Evolutionary conservation across 768 basidiomycete species (phyloP), one percentile per base, ranked within the genome.

Genomic region (Mycena kentingensis): DNA sequence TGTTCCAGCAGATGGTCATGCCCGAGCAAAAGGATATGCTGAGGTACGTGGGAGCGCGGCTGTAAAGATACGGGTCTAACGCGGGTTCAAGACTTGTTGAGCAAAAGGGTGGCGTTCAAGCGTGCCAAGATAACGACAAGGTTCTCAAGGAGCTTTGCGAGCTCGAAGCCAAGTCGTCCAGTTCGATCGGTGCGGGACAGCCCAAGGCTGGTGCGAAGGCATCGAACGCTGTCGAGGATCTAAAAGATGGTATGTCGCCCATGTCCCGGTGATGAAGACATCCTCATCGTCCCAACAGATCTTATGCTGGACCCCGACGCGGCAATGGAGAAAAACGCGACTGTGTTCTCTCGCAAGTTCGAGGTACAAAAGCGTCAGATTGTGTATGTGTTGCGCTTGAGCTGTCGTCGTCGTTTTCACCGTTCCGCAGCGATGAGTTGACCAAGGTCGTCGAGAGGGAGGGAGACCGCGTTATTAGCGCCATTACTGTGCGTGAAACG

Each of bases 331-430:
- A 62, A 65, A 18, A 72, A 74, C 50, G 38, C 63, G 42, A 60
- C 54, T 4, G 49, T 64, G 3, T 74, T 74, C 47, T 61, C 69
- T 15, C 63, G 66, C 32, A 73, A 73, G 50, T 68, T 72, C 45
- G 65, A 61, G 34, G 58, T 72, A 34, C 69, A 71, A 37, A 62
- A 68, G 46, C 63, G 63, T 13, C 67, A 67, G 46, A 52, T 71
- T 24, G 51, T 61, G 39, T 63, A 51, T 15, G 58, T 44, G 24
- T 10, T 10, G 22, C 27, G 11, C 3, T 37, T 16, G n/a, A 5
- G 1, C 18, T 11, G 12, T 22, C 19, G 12, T 5, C 3, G 10
- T 8, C 26, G 29, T 3, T 2, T 26, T 15, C 16, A 32, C 39
- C 12, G 15, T 16, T 32, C 18, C 7, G 16, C 27, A 60, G 59